Base-by-base conservation (phyloP, 2,329 filamentous ascomycete species). In the Sporothrix humicola region DNA sequence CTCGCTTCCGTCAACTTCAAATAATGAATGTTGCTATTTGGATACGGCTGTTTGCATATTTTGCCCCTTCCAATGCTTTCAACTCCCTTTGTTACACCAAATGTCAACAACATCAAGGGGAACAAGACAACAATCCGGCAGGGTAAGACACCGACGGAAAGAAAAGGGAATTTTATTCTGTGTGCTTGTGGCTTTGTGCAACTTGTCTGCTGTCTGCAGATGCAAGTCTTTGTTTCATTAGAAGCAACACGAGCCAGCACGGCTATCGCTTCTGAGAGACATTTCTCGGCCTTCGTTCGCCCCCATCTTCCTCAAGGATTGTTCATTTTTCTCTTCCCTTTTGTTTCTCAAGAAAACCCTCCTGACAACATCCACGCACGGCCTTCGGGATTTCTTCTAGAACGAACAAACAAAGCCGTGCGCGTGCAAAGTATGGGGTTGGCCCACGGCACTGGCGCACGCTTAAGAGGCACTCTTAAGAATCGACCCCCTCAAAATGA, bases 71-170 rank as follows among this genome's bases (percentile, higher is more conserved):
- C 26, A 31, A 8, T 44, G 54, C 42, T 17, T 31, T 69, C 15
- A 5, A 20, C 44, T 20, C 0, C 37, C 15, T 12, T 68, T 23
- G 71, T 72, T 68, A 72, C 61, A 72, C 71, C 12, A 56, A 42
- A 68, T 68, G 37, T 68, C 71, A 72, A 72, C 61, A 72, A 13
- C n/a, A 68, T 37, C 31, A 37, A 37, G 58, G 65, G n/a, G 61
- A 50, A 31, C 66, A 63, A 20, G 26, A 23, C 54, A 54, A 56
- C 5, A 23, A 52, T 13, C 20, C n/a, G 26, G 31, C n/a, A 54
- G 20, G n/a, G 58, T 17, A 63, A 63, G 26, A 63, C 69, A 48
- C 42, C 17, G 42, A 31, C 54, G 54, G 69, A 71, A 66, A 65
- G 48, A n/a, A 58, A 48, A 65, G 44, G 50, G 13, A 63, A 69